Evolutionary conservation across 1,139 yeast genomes (phyloP).

Genomic region (Torulaspora pretoriensis): DNA sequence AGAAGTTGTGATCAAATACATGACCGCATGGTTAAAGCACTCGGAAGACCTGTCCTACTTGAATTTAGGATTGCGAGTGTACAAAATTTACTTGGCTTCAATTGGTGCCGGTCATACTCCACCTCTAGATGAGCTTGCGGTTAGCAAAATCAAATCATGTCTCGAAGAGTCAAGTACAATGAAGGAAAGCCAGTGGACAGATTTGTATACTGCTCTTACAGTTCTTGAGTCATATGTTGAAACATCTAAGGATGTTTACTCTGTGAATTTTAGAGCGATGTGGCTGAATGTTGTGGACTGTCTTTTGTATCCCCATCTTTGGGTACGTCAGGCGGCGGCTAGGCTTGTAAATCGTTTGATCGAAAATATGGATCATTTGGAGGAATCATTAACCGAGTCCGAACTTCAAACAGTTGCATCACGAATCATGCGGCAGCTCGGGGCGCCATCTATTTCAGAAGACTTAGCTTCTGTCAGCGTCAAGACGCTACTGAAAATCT

Average conservation of each 20-base stretch:
- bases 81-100: slow-evolving; percentile 56
- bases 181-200: slow-evolving; percentile 59
- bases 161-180: slow-evolving; percentile 40
- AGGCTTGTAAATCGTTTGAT: slow-evolving; percentile 55
- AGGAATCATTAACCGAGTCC: slow-evolving; percentile 30
- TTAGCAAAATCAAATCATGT: slow-evolving; percentile 40
- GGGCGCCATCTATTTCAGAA: slow-evolving; percentile 70
- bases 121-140: slow-evolving; percentile 42
- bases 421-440: slow-evolving; percentile 68
- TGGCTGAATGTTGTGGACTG: slow-evolving; percentile 56
- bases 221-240: slow-evolving; percentile 41
- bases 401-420: slow-evolving; percentile 63
- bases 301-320: slow-evolving; percentile 80
- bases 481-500: slow-evolving; percentile 60
- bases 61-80: slow-evolving; percentile 74
- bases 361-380: slow-evolving; percentile 40
- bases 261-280: slow-evolving; percentile 32
- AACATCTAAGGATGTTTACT: slow-evolving; percentile 39
- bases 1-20: slow-evolving; percentile 52
- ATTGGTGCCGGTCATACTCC: slow-evolving; percentile 44
- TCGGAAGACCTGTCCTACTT: slow-evolving; percentile 50
- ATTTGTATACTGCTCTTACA: slow-evolving; percentile 61
- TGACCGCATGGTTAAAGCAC: slow-evolving; percentile 65
- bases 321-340: slow-evolving; percentile 78
- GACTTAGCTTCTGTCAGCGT: slow-evolving; percentile 62